A percentile compares a stretch with the other conserved stretches of the same genome.
Conservation (phyloP, 257 asterid genomes). For the Nicotiana otophora region DNA sequence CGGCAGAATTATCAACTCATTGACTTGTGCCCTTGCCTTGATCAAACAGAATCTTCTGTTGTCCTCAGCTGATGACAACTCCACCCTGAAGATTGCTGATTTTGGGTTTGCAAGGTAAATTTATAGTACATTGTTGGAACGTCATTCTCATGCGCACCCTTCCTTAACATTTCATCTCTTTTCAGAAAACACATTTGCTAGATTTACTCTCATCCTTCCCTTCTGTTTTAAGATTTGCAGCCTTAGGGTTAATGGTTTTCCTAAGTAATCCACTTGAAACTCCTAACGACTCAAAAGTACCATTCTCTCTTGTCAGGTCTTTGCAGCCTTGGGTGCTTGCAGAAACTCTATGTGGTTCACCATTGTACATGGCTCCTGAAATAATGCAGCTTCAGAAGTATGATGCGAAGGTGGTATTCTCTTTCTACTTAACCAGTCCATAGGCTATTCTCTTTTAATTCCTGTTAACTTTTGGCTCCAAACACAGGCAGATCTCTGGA, state of each 20-base stretch:
- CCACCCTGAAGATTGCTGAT: conserved; percentile 47
- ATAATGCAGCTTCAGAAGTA: conserved; percentile 80
- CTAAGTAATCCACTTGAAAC: background rate
- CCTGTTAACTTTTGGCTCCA: conserved; percentile 24
- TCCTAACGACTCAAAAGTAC: background rate
- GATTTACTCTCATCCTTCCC: background rate
- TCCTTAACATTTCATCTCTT: background rate
- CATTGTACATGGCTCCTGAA: conserved; percentile 97
- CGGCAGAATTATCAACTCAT: background rate
- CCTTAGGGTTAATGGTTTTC: background rate
- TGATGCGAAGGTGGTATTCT: conserved; percentile 76
- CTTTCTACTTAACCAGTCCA: conserved; percentile 7
- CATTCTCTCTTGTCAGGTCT: conserved; percentile 45
- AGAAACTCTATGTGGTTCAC: conserved; percentile 89
- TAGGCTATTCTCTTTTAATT: conserved; percentile 6
- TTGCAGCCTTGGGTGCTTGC: conserved; percentile 72
- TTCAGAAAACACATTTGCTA: background rate
- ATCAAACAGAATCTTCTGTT: conserved; percentile 43
- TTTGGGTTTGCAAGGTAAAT: conserved; percentile 79
- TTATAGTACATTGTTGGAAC: background rate
- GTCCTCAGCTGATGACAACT: conserved; percentile 33
- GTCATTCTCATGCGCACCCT: background rate
- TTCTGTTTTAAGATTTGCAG: background rate
- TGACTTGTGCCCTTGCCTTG: background rate
- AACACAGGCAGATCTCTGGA: conserved; percentile 96